Conservation (phyloP, 139 green algal genomes). For the Ostreobium quekettii region DNA sequence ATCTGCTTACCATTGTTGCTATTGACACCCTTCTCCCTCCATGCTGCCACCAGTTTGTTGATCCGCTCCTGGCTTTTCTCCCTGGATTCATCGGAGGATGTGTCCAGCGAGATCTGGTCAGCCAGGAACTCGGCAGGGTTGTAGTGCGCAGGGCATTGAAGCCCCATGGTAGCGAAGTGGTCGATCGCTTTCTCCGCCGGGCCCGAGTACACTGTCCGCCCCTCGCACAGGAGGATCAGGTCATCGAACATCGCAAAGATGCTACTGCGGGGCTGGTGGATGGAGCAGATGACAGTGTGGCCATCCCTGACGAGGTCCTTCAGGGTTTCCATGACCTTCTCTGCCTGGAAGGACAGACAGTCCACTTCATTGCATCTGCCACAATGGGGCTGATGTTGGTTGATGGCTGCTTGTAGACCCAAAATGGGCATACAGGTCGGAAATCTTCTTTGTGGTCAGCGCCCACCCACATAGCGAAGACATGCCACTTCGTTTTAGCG, state of each 20-base stretch:
- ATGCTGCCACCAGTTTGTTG: conserved; percentile 25
- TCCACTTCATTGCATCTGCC: too few relatives aligned
- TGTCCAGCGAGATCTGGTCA: conserved; percentile 81
- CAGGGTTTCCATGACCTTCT: conserved; percentile 62
- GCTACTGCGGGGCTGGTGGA: conserved; percentile 76
- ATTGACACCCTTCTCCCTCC: not conserved
- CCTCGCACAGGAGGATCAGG: conserved; percentile 68
- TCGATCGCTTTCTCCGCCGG: conserved; percentile 32
- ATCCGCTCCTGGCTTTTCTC: conserved; percentile 37
- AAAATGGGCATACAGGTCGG: too few relatives aligned
- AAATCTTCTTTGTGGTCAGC: too few relatives aligned
- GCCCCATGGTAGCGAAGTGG: conserved; percentile 62
- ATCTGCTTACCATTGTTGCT: too few relatives aligned
- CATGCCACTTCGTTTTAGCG: too few relatives aligned
- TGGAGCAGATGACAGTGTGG: conserved; percentile 63
- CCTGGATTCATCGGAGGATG: conserved; percentile 43
- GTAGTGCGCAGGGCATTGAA: conserved; percentile 62
- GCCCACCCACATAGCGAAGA: too few relatives aligned
- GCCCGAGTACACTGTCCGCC: conserved; percentile 49
- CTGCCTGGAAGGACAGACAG: conserved; percentile 18
- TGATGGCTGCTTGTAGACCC: not conserved
- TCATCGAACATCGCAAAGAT: conserved; percentile 91
- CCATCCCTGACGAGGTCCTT: conserved; percentile 51
- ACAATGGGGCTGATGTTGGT: not conserved
- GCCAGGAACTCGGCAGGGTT: conserved; percentile 86